Base-by-base conservation (phyloP, 2,329 filamentous ascomycete species). In the Decorospora gaudefroyi region DNA sequence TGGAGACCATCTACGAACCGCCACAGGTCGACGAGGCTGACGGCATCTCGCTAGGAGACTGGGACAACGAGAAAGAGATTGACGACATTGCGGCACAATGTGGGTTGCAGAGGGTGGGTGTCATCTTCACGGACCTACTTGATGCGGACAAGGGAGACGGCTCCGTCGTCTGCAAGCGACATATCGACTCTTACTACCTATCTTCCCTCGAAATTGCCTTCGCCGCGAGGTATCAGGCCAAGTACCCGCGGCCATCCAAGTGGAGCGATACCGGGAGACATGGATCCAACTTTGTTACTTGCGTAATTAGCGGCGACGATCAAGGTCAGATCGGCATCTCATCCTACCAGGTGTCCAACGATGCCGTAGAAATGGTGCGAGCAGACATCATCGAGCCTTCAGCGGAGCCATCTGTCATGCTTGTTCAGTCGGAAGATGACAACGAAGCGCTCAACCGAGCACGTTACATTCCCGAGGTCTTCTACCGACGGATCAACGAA, bases 211-310 rank as follows among this genome's bases (percentile, higher is more conserved):
- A 99, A 71, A 86, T 97, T 49, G 84, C 84, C 53, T 97, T 96
- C 70, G 88, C 91, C 1, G 86, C 93, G 13, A 83, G 90, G 33
- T 79, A 95, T 49, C 93, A 99, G 72, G 89, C 90, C 6, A 85
- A 88, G 62, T 83, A 96, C 59, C 91, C 92, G 1, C 92, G 95
- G 61, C 78, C 90, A 12, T 93, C 89, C 6, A 97, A 96, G 70
- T 99, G 93, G 92, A 96, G 92, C 68, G 91, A 96, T 62, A 95
- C 88, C 2, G 93, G 92, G 31, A 82, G 82, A 42, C 99, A 96
- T 64, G 93, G 93, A 12, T 97, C 92, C 34, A 93, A 95, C 66
- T 97, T 97, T 68, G 91, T 99, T 33, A 97, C 93, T 0, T 99
- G 93, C 70, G 84, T 99, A 29, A 80, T 99, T 49, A 92, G 89